Evolutionary conservation across 768 basidiomycete species (phyloP), one percentile per base, ranked within the genome.

Genomic region (Boletus rufocinnamomeus): DNA sequence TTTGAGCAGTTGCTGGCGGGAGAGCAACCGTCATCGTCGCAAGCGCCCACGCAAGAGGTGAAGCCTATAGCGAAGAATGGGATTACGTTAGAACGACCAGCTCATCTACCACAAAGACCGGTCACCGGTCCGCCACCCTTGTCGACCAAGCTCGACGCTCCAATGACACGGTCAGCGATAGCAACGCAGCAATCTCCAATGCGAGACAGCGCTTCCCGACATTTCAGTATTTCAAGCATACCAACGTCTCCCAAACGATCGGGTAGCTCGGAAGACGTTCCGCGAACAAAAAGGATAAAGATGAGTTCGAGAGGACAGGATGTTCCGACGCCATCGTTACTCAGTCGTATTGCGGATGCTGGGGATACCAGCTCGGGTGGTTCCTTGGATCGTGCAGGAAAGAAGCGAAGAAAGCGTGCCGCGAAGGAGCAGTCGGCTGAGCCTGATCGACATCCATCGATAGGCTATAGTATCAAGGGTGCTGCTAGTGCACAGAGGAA

Each of bases 391-490:
- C 68, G 59, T 38, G 11, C 43, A 9, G 68, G 48, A 41, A 70
- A 52, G 49, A 67, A 9, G 50, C 62, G 64, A 45, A 62, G 35
- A 46, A 72, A 63, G 40, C 62, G 67, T 23, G 6, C 40, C n/a
- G 60, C 62, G 32, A 67, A 51, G 60, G 67, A 63, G 47, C 58
- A 47, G 32, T 66, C 69, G 43, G 60, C 66, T 43, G 71, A 73
- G 47, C 66, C 66, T 53, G 72, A 76, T 64, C 71, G 68, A 57
- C 64, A 64, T 61, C 76, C 77, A 13, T 66, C 69, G 43, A 75
- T 73, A n/a, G 82, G 80, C 41, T 79, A 71, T 60, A 83, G 80
- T 61, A 84, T 84, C 62, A 82, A 79, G 63, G 83, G 83, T 51
- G 83, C 83, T 27, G 83, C 83, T 46, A 76, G 54, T 46, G 72